Percentiles rank a stretch among this genome's conserved stretches.
These are phyloP conservation scores for Lachnellula hyalina DNA, from an alignment of 2,329 filamentous ascomycete genomes.

Conservation along the genomic window DNA sequence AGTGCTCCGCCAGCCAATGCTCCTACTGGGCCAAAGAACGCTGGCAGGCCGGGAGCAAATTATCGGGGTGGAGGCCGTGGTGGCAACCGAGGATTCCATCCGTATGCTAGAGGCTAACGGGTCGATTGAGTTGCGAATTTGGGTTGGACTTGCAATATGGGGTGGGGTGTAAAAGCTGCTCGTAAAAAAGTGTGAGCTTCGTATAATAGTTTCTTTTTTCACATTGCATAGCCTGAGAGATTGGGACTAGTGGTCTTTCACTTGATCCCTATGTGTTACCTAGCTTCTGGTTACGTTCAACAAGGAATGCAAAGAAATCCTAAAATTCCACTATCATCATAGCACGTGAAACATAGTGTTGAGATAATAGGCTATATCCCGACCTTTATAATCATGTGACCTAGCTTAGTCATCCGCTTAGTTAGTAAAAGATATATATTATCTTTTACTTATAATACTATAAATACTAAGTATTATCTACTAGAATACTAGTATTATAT, in stretches of 20 bases:
- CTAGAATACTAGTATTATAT: no score
- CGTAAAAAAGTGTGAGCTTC: neutral
- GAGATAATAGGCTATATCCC: no score
- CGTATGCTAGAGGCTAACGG: constrained; percentile 50
- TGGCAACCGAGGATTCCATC: constrained; percentile 71
- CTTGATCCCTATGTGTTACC: neutral
- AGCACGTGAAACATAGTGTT: no score
- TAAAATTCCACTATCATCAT: neutral
- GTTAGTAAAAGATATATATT: no score
- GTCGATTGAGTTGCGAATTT: neutral
- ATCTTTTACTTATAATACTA: no score
- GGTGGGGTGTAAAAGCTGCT: neutral
- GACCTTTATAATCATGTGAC: no score
- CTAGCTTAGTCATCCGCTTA: no score
- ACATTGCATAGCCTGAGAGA: neutral
- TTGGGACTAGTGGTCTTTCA: neutral
- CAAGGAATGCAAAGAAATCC: neutral
- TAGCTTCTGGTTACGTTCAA: neutral
- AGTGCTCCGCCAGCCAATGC: constrained; percentile 71
- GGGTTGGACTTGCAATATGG: neutral
- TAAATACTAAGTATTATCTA: no score
- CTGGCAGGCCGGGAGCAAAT: constrained; percentile 83
- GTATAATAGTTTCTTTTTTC: neutral
- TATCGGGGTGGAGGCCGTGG: constrained; percentile 86
- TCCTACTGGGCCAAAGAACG: constrained; percentile 93